These are phyloP conservation scores for Plantago elongata DNA, from an alignment of 257 asterid genomes.

Conservation along the genomic window DNA sequence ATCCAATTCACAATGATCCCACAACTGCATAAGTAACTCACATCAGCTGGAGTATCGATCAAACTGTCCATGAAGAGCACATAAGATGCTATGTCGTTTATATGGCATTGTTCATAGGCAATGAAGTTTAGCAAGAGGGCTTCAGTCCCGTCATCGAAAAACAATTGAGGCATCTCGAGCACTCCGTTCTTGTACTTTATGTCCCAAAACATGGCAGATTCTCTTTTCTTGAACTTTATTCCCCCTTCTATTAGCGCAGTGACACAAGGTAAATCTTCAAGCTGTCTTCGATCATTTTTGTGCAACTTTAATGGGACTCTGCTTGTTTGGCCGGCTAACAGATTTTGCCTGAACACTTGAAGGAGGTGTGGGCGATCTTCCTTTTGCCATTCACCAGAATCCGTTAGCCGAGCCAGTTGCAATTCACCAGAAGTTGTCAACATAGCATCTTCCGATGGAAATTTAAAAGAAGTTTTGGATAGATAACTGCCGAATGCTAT, in stretches of 20 bases:
- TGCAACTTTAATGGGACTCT: not conserved
- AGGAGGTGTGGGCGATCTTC: conserved; percentile 72
- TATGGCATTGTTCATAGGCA: conserved; percentile 78
- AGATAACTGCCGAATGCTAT: too few species aligned
- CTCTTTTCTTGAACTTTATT: conserved; percentile 56
- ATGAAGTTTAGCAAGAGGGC: conserved; percentile 81
- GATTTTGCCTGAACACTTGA: conserved; percentile 67
- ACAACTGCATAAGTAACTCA: conserved; percentile 56
- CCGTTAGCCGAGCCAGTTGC: conserved; percentile 28
- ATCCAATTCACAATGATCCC: conserved; percentile 85
- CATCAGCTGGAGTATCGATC: conserved; percentile 63
- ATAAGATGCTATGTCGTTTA: conserved; percentile 14
- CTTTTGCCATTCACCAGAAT: conserved; percentile 52
- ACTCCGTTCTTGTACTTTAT: conserved; percentile 57
- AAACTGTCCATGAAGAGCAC: too few species aligned
- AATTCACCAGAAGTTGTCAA: conserved; percentile 8
- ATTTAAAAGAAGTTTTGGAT: conserved; percentile 21
- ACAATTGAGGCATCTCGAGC: conserved; percentile 56
- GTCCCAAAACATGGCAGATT: conserved; percentile 76
- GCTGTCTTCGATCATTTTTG: conserved; percentile 8
- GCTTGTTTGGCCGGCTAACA: conserved; percentile 42
- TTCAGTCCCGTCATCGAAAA: conserved; percentile 77
- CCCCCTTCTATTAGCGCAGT: conserved; percentile 74
- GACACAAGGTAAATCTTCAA: conserved; percentile 41
- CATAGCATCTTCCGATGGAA: conserved; percentile 46